Conservation (phyloP, 345 rosid species). For the Dovyalis caffra region DNA sequence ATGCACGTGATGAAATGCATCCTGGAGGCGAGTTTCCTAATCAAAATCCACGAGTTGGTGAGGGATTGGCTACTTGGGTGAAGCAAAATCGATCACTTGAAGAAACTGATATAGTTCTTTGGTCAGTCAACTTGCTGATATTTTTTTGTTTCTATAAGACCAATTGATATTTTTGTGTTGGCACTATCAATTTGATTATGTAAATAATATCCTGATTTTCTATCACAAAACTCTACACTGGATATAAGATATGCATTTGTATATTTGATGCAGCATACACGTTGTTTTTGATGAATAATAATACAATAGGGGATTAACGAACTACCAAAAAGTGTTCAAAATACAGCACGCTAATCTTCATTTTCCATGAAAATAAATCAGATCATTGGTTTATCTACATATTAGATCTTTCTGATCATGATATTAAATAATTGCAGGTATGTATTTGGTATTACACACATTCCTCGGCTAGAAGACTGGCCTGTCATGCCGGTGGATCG, state of each 20-base stretch:
- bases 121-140: slow-evolving; percentile 41
- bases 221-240: neutral
- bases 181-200: neutral
- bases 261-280: neutral
- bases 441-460: slow-evolving; percentile 80
- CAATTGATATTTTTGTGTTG: neutral
- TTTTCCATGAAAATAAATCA: neutral
- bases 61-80: slow-evolving; percentile 88
- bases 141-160: neutral
- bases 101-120: slow-evolving; percentile 78
- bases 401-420: neutral
- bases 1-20: slow-evolving; percentile 59
- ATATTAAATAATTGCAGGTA: slow-evolving; percentile 47
- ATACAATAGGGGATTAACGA: too few relatives aligned
- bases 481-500: slow-evolving; percentile 93
- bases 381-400: neutral
- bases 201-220: neutral
- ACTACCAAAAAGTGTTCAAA: too few relatives aligned
- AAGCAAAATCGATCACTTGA: slow-evolving; percentile 77
- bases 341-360: neutral
- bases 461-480: slow-evolving; percentile 95
- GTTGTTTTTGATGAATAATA: neutral
- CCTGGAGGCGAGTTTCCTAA: slow-evolving; percentile 97
- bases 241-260: too few relatives aligned
- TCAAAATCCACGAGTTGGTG: slow-evolving; percentile 87